phyloP scores from a whole-genome alignment of 2,329 filamentous ascomycete species.

The Penicillium sp. region DNA sequence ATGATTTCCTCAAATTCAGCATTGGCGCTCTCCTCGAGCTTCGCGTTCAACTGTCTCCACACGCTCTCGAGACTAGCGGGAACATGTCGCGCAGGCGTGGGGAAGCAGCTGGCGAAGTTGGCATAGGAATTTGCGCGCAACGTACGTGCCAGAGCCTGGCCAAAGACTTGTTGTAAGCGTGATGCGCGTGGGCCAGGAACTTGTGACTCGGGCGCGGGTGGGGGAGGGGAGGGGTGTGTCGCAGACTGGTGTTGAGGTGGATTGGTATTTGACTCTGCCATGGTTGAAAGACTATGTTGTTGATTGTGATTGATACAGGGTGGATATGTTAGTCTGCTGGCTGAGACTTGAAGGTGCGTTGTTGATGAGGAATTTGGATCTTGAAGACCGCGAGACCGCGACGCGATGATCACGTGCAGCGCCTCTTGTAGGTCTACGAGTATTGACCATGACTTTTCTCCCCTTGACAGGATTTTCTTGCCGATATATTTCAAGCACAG shows the following conservation, averaged over 20 bases:
- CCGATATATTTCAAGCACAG: too few relatives aligned
- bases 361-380: constrained; percentile 7
- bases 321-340: neutral
- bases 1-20: constrained; percentile 58
- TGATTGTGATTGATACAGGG: neutral
- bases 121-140: constrained; percentile 56
- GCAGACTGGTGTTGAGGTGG: constrained; percentile 7
- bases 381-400: constrained; percentile 8
- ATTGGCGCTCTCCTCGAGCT: constrained; percentile 53
- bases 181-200: constrained; percentile 56
- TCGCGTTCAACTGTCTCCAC: constrained; percentile 54
- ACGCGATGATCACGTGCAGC: constrained; percentile 24
- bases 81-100: constrained; percentile 54
- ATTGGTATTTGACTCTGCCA: constrained; percentile 19
- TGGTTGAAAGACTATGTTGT: constrained; percentile 8
- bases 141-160: constrained; percentile 53
- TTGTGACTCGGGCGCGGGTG: constrained; percentile 42
- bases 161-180: constrained; percentile 56
- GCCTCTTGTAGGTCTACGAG: too few relatives aligned
- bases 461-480: too few relatives aligned
- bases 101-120: constrained; percentile 60
- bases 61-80: constrained; percentile 52
- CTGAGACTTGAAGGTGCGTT: constrained; percentile 1
- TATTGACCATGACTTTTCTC: too few relatives aligned
- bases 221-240: constrained; percentile 44